Evolutionary conservation across 352 stramenopile species (phyloP).

Genomic region (Globisporangium radiosum): DNA sequence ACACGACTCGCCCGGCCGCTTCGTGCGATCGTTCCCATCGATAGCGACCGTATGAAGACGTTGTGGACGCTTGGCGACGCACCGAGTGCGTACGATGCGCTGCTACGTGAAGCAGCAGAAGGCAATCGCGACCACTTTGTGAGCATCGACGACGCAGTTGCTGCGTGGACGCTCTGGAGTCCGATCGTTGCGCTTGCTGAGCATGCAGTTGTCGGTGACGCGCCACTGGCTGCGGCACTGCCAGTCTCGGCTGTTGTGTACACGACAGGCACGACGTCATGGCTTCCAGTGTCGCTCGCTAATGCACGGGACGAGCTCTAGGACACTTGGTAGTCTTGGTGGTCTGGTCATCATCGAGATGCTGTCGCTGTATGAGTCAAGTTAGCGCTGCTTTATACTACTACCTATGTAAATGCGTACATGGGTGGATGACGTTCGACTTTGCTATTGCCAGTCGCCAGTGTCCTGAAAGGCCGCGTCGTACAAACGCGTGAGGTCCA

Average conservation of each 20-base stretch:
- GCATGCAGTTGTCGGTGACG: neutral
- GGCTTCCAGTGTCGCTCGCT: no score
- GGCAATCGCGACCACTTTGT: slow-evolving; percentile 30
- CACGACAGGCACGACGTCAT: neutral
- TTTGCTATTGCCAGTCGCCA: slow-evolving; percentile 10
- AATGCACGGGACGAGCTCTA: no score
- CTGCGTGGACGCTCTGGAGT: slow-evolving; percentile 57
- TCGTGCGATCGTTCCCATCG: no score
- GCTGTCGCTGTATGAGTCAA: no score
- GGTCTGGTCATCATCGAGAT: no score
- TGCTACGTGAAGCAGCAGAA: slow-evolving; percentile 18
- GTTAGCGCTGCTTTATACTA: no score
- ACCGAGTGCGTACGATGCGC: slow-evolving; percentile 26
- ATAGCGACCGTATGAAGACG: no score
- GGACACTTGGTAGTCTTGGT: no score
- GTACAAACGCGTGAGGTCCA: slow-evolving; percentile 49
- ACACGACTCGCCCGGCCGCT: neutral
- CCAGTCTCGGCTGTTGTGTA: neutral
- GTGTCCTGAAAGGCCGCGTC: slow-evolving; percentile 34
- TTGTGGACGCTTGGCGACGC: slow-evolving; percentile 29
- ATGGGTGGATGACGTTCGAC: slow-evolving; percentile 5
- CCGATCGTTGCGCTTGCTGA: slow-evolving; percentile 35
- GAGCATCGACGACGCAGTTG: slow-evolving; percentile 51
- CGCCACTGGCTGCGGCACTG: no score
- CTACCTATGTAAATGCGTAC: slow-evolving; percentile 12